Evolutionary conservation across 345 rosid genomes (phyloP).

Genomic region (thale cress (Arabidopsis thaliana)): TAIR10.1 NC_003075.7:2465001-2465500

Average conservation of each 20-base stretch:
- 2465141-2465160: constrained; percentile 68
- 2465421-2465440: constrained; percentile 21
- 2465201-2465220: constrained; percentile 15
- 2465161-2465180: constrained; percentile 71
- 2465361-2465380: constrained; percentile 89
- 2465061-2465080: constrained; percentile 49
- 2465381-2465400: constrained; percentile 71
- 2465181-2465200: constrained; percentile 10
- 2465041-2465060: constrained; percentile 1
- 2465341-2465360: constrained; percentile 87
- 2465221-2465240: neutral
- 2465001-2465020: constrained; percentile 11
- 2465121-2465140: constrained; percentile 67
- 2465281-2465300: constrained; percentile 16
- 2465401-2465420: constrained; percentile 69
- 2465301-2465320: constrained; percentile 73
- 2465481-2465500: constrained; percentile 7
- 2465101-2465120: constrained; percentile 69
- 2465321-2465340: constrained; percentile 75
- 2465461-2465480: neutral
- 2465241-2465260: constrained; percentile 14
- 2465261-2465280: constrained; percentile 18
- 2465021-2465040: neutral
- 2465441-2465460: neutral
- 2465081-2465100: constrained; percentile 55